These are phyloP conservation scores for Trifolium subterraneum DNA, from an alignment of 306 rosid genomes.

Conservation along the genomic window DNA sequence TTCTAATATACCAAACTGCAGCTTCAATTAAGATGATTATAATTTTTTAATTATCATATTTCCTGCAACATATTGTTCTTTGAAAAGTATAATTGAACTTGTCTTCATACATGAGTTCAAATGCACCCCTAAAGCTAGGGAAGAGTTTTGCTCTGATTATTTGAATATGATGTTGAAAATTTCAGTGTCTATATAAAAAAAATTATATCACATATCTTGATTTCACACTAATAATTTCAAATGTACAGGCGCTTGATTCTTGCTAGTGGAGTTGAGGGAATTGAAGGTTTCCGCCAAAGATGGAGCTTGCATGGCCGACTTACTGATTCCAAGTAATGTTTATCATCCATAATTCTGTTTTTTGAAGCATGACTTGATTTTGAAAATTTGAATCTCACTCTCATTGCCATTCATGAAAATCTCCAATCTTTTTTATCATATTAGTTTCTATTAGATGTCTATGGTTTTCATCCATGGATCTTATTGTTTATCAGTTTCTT, in stretches of 20 bases:
- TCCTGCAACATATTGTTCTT: constrained; percentile 11
- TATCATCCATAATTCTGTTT: constrained; percentile 38
- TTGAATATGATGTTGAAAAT: constrained; percentile 19
- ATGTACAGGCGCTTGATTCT: constrained; percentile 81
- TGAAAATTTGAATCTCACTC: not conserved
- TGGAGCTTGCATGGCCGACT: constrained; percentile 97
- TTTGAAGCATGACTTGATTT: constrained; percentile 33
- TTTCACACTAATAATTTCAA: constrained; percentile 32
- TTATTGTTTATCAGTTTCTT: constrained; percentile 17
- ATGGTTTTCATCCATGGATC: not conserved
- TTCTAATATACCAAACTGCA: constrained; percentile 19
- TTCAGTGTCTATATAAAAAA: not conserved
- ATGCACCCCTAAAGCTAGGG: constrained; percentile 2
- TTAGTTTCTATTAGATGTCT: not conserved
- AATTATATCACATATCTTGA: not conserved
- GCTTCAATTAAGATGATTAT: constrained; percentile 20
- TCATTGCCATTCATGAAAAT: constrained; percentile 7
- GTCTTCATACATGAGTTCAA: not conserved
- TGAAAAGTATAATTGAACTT: constrained; percentile 7
- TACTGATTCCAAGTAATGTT: constrained; percentile 75
- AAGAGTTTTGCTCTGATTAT: constrained; percentile 16
- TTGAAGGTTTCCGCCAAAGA: constrained; percentile 87
- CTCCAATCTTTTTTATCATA: not conserved
- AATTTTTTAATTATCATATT: not conserved
- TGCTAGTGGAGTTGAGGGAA: constrained; percentile 88